These are phyloP conservation scores for Diaporthe humulicola DNA, from an alignment of 2,329 filamentous ascomycete species.

Conservation along the genomic window DNA sequence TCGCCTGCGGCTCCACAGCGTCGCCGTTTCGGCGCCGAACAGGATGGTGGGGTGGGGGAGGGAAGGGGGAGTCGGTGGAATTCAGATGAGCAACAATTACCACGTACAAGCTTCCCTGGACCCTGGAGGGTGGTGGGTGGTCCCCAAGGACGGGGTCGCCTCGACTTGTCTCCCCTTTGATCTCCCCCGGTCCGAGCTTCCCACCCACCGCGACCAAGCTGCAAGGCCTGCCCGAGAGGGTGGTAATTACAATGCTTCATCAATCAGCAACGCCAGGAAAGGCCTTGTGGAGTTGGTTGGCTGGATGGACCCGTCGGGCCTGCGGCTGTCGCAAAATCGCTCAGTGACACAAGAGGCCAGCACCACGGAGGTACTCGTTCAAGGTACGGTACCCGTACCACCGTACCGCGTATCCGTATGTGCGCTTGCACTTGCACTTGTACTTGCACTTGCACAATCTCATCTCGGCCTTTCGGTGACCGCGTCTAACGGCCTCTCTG, in stretches of 20 bases:
- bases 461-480: slow-evolving; percentile 35
- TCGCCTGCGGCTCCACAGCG: slow-evolving; percentile 13
- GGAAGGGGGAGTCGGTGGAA: slow-evolving; percentile 1
- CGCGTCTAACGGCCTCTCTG: slow-evolving; percentile 1
- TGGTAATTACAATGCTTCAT: slow-evolving; percentile 33
- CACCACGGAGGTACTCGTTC: not conserved
- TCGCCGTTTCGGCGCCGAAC: slow-evolving; percentile 19
- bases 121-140: slow-evolving; percentile 12
- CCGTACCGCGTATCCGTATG: slow-evolving; percentile 1
- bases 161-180: not conserved
- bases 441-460: slow-evolving; percentile 28
- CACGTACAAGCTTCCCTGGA: slow-evolving; percentile 17
- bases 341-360: slow-evolving; percentile 16
- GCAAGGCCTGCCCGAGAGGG: slow-evolving; percentile 15
- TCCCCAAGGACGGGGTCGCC: slow-evolving; percentile 10
- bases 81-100: not conserved
- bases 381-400: not conserved
- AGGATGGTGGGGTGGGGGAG: not conserved
- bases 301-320: slow-evolving; percentile 22
- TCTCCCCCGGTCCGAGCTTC: slow-evolving; percentile 11
- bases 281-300: slow-evolving; percentile 11
- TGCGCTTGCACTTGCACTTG: slow-evolving; percentile 14
- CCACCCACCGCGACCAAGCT: not conserved
- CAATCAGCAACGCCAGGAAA: slow-evolving; percentile 12
- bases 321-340: slow-evolving; percentile 36